A percentile compares a stretch with the other conserved stretches of the same genome.
phyloP scores from a whole-genome alignment of 2,329 filamentous ascomycete genomes.

The Trichoderma sp. region DNA sequence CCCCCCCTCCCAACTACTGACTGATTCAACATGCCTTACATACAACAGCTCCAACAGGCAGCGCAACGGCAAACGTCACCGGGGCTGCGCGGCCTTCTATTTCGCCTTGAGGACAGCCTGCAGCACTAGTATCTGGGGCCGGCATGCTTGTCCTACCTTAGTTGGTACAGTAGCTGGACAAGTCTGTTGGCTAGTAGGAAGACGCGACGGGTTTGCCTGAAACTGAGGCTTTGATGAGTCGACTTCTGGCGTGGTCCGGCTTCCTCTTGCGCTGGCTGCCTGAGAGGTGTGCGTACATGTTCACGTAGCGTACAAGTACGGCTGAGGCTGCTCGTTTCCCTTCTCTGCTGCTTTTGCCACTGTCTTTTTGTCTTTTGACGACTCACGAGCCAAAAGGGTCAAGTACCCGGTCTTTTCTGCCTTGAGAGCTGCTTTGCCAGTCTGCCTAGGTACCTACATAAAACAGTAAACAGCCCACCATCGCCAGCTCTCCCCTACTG shows the following conservation, averaged over 20 bases:
- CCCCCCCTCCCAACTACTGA: not conserved
- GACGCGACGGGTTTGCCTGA: not conserved
- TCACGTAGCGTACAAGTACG: too few species aligned
- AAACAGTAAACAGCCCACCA: too few species aligned
- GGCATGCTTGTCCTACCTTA: not conserved
- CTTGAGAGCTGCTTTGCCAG: too few species aligned
- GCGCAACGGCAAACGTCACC: slow-evolving; percentile 20
- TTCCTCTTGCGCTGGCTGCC: not conserved
- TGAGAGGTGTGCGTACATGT: not conserved
- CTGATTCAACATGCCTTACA: not conserved
- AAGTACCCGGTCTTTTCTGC: too few species aligned
- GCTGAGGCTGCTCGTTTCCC: not conserved
- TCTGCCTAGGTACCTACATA: too few species aligned
- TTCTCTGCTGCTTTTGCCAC: too few species aligned
- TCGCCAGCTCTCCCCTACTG: too few species aligned
- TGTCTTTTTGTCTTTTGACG: too few species aligned
- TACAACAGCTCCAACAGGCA: slow-evolving; percentile 5
- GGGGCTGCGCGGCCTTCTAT: slow-evolving; percentile 15
- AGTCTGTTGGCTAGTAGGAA: not conserved
- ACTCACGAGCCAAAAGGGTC: too few species aligned
- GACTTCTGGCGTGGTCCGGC: not conserved
- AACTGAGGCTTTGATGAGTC: not conserved
- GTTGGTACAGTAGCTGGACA: not conserved
- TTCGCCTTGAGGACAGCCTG: too few species aligned
- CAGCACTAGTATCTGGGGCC: not conserved